Conservation (phyloP, 805 yeast genomes). For the Lipomyces yamadae region DNA sequence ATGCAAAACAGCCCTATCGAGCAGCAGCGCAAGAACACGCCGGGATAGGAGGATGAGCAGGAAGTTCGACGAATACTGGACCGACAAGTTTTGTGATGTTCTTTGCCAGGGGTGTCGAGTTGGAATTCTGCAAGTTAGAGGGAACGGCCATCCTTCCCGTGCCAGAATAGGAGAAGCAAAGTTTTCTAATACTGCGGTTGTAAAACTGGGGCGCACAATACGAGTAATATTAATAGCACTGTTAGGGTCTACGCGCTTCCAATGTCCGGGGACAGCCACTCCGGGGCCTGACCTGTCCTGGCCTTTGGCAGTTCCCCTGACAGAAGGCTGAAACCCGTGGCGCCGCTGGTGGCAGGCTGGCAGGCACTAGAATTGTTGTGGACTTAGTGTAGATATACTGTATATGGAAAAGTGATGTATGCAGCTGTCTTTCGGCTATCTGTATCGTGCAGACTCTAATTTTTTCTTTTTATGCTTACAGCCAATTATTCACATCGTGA, state of each 20-base stretch:
- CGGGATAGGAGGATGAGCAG: background rate
- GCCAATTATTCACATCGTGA: no score
- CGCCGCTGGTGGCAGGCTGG: no score
- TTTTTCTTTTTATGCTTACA: no score
- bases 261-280: background rate
- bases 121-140: background rate
- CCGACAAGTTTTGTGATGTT: no score
- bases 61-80: background rate
- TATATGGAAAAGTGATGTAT: no score
- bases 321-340: background rate
- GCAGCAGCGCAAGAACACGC: background rate
- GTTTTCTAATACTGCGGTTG: rapidly evolving
- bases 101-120: background rate
- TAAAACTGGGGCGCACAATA: background rate
- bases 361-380: no score
- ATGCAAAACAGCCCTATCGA: background rate
- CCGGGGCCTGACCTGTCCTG: background rate
- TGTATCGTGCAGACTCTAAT: no score
- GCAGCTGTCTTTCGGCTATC: no score
- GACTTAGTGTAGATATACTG: no score
- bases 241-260: background rate
- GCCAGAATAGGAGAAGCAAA: background rate
- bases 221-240: background rate
- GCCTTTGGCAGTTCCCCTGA: background rate
- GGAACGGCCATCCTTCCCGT: background rate